These are phyloP conservation scores for Lomentospora prolificans DNA, from an alignment of 2,329 filamentous ascomycete species.

Conservation along the genomic window DNA sequence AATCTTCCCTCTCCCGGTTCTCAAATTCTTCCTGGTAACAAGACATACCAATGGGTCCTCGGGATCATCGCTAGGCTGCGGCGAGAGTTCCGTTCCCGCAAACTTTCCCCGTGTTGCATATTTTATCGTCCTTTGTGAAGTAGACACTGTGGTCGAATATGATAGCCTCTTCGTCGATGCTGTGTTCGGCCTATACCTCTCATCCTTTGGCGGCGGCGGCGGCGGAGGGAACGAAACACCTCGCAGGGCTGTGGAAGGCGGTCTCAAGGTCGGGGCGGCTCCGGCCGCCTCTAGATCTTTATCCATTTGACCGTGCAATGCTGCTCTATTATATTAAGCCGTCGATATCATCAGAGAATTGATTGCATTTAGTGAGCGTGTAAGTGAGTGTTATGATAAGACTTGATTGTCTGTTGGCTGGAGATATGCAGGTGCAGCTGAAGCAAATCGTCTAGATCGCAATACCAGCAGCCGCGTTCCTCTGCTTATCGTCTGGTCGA, in stretches of 20 bases:
- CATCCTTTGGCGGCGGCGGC: conserved; percentile 7
- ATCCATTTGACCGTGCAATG: background rate
- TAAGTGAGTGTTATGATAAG: background rate
- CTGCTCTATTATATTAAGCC: background rate
- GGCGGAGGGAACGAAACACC: conserved; percentile 6
- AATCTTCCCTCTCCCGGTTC: too few species aligned
- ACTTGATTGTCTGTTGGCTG: conserved; percentile 1
- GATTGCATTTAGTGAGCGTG: background rate
- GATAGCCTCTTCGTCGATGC: conserved; percentile 2
- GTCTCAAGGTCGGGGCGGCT: background rate
- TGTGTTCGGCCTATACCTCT: conserved; percentile 6
- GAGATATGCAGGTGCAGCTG: conserved; percentile 1
- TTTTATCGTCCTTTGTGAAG: conserved; percentile 25
- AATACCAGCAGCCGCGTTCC: conserved; percentile 1
- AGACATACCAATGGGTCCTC: conserved; percentile 42
- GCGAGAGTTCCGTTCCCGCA: conserved; percentile 35
- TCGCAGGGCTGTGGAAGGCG: background rate
- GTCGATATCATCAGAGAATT: background rate
- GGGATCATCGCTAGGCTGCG: conserved; percentile 44
- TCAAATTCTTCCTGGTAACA: too few species aligned
- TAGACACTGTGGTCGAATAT: conserved; percentile 2
- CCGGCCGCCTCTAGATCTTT: background rate
- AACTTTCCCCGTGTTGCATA: conserved; percentile 33
- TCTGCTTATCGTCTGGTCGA: background rate
- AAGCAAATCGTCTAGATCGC: conserved; percentile 3